Percentiles rank a stretch among this genome's conserved stretches.
Conservation (phyloP, 2,329 filamentous ascomycete species). For the Neonectria ditissima region DNA sequence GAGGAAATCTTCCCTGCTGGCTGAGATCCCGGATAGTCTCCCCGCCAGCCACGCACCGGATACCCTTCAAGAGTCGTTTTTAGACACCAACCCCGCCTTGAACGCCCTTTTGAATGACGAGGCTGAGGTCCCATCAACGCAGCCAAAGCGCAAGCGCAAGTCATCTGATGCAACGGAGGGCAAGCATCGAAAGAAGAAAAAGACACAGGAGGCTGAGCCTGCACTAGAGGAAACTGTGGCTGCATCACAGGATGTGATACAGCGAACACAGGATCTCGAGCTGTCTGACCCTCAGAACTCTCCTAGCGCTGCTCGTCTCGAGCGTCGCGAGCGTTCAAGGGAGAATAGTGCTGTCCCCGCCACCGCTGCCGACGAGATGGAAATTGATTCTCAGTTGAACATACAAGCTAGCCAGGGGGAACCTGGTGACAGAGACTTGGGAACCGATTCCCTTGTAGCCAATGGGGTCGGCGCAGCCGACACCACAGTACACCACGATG, state of each 20-base stretch:
- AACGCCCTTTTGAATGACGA: constrained; percentile 36
- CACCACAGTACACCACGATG: constrained; percentile 36
- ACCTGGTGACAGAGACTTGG: constrained; percentile 24
- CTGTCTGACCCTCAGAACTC: constrained; percentile 41
- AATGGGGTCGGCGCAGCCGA: constrained; percentile 23
- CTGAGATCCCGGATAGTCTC: constrained; percentile 40
- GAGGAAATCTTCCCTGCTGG: constrained; percentile 33
- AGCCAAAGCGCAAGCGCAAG: constrained; percentile 51
- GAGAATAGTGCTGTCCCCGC: constrained; percentile 41
- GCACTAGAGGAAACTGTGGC: constrained; percentile 38
- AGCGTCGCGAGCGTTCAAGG: constrained; percentile 36
- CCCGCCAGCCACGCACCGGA: constrained; percentile 22
- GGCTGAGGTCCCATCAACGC: constrained; percentile 32
- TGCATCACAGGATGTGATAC: constrained; percentile 37
- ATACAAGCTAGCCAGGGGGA: constrained; percentile 23
- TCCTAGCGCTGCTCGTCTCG: constrained; percentile 44
- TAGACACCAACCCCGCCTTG: constrained; percentile 22
- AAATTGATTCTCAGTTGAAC: constrained; percentile 34
- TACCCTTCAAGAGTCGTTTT: constrained; percentile 23
- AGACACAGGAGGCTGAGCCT: constrained; percentile 35
- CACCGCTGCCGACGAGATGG: constrained; percentile 38
- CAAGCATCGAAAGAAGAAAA: constrained; percentile 51
- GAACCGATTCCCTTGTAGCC: constrained; percentile 19
- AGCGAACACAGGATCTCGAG: constrained; percentile 37
- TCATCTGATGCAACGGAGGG: constrained; percentile 45